phyloP scores from a whole-genome alignment of 176 grass and related monocot genomes.

The Oryza brachyantha region DNA sequence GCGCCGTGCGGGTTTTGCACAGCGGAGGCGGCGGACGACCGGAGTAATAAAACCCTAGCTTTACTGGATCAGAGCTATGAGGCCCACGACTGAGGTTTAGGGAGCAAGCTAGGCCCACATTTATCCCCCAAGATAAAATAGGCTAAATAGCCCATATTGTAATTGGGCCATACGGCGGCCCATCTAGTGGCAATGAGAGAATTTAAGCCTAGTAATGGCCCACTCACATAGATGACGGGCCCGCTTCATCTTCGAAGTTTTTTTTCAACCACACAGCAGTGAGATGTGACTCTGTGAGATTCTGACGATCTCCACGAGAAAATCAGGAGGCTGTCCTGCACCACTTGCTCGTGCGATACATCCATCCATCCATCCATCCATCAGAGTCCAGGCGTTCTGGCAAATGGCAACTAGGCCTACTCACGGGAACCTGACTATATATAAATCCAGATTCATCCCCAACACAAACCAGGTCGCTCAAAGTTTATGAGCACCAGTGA shows the following conservation, averaged over 20 bases:
- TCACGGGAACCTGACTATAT: background rate
- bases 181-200: background rate
- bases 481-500: background rate
- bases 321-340: background rate
- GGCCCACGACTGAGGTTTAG: no score
- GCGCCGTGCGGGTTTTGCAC: background rate
- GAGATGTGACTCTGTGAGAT: background rate
- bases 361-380: no score
- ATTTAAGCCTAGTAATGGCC: no score
- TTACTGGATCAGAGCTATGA: background rate
- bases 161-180: accelerated
- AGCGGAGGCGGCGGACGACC: slow-evolving; percentile 3
- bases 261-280: no score
- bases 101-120: background rate
- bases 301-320: background rate
- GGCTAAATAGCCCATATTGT: background rate
- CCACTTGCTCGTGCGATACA: no score
- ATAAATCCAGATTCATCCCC: background rate
- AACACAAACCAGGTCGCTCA: background rate
- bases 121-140: no score
- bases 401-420: no score
- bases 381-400: background rate
- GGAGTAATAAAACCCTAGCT: slow-evolving; percentile 28
- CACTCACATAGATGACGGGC: no score
- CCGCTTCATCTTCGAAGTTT: background rate